Evolutionary conservation across 1,284 basidiomycete species (phyloP), one percentile per base, ranked within the genome.

Genomic region (Trichosporon faecale): DNA sequence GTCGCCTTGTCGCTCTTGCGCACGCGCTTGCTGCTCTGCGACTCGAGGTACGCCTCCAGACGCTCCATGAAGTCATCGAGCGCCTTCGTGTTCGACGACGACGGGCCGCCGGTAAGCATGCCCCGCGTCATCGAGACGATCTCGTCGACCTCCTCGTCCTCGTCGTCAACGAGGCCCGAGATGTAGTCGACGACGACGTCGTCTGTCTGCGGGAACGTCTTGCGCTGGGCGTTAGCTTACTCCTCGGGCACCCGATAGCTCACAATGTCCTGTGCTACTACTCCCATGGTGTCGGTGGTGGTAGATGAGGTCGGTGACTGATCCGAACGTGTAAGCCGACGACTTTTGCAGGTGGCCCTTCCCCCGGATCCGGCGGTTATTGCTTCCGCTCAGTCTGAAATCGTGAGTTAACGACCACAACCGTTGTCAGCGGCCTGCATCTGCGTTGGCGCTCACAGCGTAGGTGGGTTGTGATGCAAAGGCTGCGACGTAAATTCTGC

Each of bases 121-220:
- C 89, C 87, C 37, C 88, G 88, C 33, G 92, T 90, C 72, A 94
- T 87, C 72, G 90, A 88, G 18, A 95, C 87, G 61, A 95, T 90
- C 79, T 94, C 93, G 78, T 94, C 93, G 73, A 83, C 79, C 67
- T 94, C 93, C 82, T 94, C 93, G 64, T 92, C 91, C 35, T 94
- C 94, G 81, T 96, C 95, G 79, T 98, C 95, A 69, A 95, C 88
- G 65, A 98, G 88, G 44, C 94, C 95, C 25, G 93, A 88, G 64
- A 98, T 89, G 82, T 98, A 98, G 74, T 94, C 91, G 21, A 98
- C 91, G 74, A 98, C 89, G 69, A 95, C 89, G 77, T 96, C 93
- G 81, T 98, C 95, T 33, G 94, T 91, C n/a, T 89, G 90, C 3
- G 94, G 93, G 72, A 98, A 89, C 35, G 86, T 87, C 33, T 86